A percentile compares a stretch with the other conserved stretches of the same genome.
These are phyloP conservation scores for Asterophora parasitica DNA, from an alignment of 768 basidiomycete species.

Conservation along the genomic window DNA sequence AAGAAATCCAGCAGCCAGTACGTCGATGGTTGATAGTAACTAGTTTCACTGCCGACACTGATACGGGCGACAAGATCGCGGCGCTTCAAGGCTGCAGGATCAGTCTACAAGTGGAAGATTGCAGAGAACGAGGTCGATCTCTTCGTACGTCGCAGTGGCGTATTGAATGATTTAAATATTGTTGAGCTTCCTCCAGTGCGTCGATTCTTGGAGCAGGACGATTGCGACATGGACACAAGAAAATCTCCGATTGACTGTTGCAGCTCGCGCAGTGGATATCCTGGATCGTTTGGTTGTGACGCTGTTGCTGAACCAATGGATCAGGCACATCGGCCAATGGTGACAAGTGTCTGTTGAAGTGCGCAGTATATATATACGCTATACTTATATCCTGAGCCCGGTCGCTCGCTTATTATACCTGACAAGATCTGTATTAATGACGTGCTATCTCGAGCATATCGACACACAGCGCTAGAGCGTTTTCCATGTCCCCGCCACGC, in stretches of 20 bases:
- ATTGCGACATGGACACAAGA: constrained; percentile 45
- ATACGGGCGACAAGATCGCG: constrained; percentile 35
- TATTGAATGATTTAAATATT: not conserved
- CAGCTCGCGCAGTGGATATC: constrained; percentile 32
- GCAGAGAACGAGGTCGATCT: constrained; percentile 39
- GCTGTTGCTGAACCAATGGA: constrained; percentile 50
- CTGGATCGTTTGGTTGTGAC: constrained; percentile 52
- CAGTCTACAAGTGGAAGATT: constrained; percentile 57
- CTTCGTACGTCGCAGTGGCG: constrained; percentile 30
- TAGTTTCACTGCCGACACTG: not conserved
- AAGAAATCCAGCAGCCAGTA: constrained; percentile 51
- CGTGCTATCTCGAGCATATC: constrained; percentile 1
- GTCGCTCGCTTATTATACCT: not conserved
- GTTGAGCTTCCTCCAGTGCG: constrained; percentile 32
- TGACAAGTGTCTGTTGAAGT: constrained; percentile 16
- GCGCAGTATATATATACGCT: not conserved
- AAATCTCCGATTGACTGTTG: constrained; percentile 34
- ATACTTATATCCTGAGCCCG: not conserved
- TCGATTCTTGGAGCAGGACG: constrained; percentile 42
- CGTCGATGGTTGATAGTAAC: constrained; percentile 16
- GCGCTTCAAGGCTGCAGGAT: constrained; percentile 43
- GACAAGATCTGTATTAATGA: constrained; percentile 2
- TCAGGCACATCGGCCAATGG: constrained; percentile 39
- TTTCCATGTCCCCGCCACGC: too few relatives aligned
- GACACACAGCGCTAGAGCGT: constrained; percentile 4